A percentile compares a stretch with the other conserved stretches of the same genome.
Conservation (phyloP, 2,329 filamentous ascomycete genomes). For the Talaromyces verruculosus region DNA sequence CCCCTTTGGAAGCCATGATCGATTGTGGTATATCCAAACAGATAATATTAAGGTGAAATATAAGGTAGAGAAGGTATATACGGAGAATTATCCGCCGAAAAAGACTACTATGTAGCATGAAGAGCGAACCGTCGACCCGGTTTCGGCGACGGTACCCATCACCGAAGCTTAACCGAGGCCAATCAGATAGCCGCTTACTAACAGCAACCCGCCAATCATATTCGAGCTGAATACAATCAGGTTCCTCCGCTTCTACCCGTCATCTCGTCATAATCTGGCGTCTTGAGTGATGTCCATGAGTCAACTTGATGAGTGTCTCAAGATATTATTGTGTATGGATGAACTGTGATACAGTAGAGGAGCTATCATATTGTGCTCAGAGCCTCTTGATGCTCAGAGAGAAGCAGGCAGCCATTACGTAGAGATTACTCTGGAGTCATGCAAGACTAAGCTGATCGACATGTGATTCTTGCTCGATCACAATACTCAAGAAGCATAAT, state of each 20-base stretch:
- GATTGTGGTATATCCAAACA: neutral
- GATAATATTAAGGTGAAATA: neutral
- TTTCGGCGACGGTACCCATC: slow-evolving; percentile 11
- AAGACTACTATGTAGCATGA: neutral
- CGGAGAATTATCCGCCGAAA: neutral
- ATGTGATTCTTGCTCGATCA: slow-evolving; percentile 2
- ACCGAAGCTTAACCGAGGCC: slow-evolving; percentile 16
- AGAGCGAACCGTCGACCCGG: slow-evolving; percentile 8
- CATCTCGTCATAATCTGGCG: neutral
- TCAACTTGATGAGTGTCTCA: neutral
- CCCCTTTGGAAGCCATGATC: slow-evolving; percentile 44
- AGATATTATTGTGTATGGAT: neutral
- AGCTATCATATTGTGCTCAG: neutral
- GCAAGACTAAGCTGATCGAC: neutral
- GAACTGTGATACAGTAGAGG: neutral
- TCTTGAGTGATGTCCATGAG: neutral
- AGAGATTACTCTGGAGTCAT: neutral
- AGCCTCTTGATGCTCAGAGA: neutral
- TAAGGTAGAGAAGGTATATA: neutral
- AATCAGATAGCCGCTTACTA: slow-evolving; percentile 15
- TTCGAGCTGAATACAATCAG: neutral
- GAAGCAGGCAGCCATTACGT: neutral
- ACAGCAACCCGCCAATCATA: neutral
- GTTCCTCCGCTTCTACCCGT: neutral
- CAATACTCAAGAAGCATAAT: too few species aligned